These are phyloP conservation scores for Neofusicoccum laricinum DNA, from an alignment of 2,329 filamentous ascomycete species.

Conservation along the genomic window DNA sequence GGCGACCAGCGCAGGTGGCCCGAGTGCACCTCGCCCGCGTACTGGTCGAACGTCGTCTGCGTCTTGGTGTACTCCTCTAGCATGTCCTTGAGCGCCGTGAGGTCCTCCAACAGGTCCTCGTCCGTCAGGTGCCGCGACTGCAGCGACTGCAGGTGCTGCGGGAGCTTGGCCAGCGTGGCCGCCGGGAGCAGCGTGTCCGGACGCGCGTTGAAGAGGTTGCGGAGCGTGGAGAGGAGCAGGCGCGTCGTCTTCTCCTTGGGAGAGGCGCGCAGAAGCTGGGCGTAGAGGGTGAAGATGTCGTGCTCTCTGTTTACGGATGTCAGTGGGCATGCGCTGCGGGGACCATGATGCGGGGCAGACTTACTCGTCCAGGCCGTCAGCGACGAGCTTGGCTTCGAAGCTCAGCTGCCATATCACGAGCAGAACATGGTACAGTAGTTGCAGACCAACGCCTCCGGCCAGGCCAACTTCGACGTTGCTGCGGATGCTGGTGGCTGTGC, in stretches of 20 bases:
- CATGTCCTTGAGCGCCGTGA: constrained; percentile 52
- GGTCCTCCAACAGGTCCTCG: constrained; percentile 52
- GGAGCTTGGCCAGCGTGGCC: constrained; percentile 82
- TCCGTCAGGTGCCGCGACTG: constrained; percentile 51
- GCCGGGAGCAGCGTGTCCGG: constrained; percentile 70
- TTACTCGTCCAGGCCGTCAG: constrained; percentile 82
- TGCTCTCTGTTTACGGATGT: constrained; percentile 66
- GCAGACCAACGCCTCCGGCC: constrained; percentile 78
- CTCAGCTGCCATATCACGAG: constrained; percentile 95
- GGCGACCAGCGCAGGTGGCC: constrained; percentile 92
- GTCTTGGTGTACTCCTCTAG: constrained; percentile 81
- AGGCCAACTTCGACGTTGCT: constrained; percentile 64
- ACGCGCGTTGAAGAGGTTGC: constrained; percentile 78
- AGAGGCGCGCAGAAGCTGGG: constrained; percentile 85
- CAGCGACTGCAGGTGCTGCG: constrained; percentile 57
- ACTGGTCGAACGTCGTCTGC: constrained; percentile 65
- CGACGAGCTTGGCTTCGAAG: constrained; percentile 72
- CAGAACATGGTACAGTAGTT: constrained; percentile 90
- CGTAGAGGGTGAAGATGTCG: constrained; percentile 87
- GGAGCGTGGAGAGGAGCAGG: constrained; percentile 81
- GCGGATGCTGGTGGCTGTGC: constrained; percentile 53
- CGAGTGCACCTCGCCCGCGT: constrained; percentile 77
- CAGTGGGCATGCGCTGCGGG: constrained; percentile 3
- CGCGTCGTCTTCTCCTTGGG: constrained; percentile 98
- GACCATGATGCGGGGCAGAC: constrained; percentile 26